Conservation (phyloP, 1,284 basidiomycete species). For the Salmacisia buchloeana region DNA sequence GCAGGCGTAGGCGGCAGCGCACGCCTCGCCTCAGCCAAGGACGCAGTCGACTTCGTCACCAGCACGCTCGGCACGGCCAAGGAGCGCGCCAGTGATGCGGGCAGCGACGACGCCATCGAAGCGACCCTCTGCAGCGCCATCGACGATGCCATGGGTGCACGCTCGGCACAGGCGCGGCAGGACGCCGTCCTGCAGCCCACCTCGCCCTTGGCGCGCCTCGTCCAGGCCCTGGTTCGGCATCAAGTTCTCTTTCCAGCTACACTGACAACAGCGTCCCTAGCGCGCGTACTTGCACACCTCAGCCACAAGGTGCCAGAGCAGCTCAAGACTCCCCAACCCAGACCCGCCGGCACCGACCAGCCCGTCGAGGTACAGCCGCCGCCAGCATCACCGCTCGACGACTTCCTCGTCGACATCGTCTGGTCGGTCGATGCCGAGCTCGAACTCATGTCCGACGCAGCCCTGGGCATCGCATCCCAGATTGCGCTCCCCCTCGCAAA, state of each 20-base stretch:
- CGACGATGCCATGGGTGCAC: too few relatives aligned
- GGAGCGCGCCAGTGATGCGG: too few relatives aligned
- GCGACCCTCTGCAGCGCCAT: too few relatives aligned
- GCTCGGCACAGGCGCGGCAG: too few relatives aligned
- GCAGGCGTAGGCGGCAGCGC: too few relatives aligned
- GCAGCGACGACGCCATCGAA: too few relatives aligned
- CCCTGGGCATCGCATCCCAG: slow-evolving; percentile 1
- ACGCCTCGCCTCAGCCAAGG: too few relatives aligned
- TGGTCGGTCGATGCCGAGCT: slow-evolving; percentile 42
- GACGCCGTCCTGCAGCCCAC: neutral
- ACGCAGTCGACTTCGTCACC: too few relatives aligned
- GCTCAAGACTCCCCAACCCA: neutral
- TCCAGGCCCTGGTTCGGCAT: too few relatives aligned
- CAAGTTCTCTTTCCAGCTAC: neutral
- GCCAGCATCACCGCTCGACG: neutral
- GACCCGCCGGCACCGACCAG: neutral
- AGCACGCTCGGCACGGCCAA: too few relatives aligned
- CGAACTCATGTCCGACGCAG: slow-evolving; percentile 15
- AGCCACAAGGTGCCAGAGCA: neutral
- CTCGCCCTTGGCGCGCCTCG: neutral
- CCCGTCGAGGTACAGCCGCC: neutral
- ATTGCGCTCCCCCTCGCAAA: neutral
- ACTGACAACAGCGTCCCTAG: neutral
- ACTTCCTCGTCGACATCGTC: slow-evolving; percentile 29
- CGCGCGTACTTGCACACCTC: too few relatives aligned